These are phyloP conservation scores for Tricholoma matsutake DNA, from an alignment of 768 basidiomycete genomes.

Conservation along the genomic window DNA sequence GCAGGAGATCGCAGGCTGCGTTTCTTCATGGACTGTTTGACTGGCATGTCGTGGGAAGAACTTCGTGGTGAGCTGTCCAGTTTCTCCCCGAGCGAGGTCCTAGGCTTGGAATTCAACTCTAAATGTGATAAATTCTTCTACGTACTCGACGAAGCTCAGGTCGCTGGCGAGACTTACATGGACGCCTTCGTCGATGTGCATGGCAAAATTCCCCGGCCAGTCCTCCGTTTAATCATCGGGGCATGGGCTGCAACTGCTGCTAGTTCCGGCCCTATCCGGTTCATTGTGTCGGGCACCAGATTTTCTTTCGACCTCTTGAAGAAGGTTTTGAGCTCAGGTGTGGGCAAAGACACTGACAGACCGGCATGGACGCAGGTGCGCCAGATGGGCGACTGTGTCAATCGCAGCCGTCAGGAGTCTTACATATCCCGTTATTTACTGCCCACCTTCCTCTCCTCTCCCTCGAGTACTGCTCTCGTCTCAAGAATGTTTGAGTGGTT, in stretches of 20 bases:
- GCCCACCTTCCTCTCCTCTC: neutral
- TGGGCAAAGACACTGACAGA: neutral
- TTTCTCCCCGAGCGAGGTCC: too few relatives aligned
- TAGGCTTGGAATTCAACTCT: too few relatives aligned
- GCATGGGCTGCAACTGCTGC: neutral
- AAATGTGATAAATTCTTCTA: too few relatives aligned
- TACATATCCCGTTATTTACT: neutral
- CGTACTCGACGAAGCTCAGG: neutral
- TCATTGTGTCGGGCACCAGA: neutral
- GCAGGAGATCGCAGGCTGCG: too few relatives aligned
- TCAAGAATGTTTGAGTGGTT: neutral
- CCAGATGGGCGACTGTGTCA: neutral
- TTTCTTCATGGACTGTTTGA: neutral
- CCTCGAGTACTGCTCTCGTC: neutral
- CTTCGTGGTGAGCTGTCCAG: too few relatives aligned
- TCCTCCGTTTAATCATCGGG: neutral
- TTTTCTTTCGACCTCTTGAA: neutral
- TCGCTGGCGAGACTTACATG: neutral
- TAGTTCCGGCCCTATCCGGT: neutral
- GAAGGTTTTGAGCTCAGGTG: neutral
- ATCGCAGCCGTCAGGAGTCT: neutral
- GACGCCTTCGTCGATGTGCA: neutral
- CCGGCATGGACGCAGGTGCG: too few relatives aligned
- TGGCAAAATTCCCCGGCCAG: neutral
- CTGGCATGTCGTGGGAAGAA: too few relatives aligned